Base-by-base conservation (phyloP, 2,329 filamentous ascomycete species). In the Neospermospora avenae region DNA sequence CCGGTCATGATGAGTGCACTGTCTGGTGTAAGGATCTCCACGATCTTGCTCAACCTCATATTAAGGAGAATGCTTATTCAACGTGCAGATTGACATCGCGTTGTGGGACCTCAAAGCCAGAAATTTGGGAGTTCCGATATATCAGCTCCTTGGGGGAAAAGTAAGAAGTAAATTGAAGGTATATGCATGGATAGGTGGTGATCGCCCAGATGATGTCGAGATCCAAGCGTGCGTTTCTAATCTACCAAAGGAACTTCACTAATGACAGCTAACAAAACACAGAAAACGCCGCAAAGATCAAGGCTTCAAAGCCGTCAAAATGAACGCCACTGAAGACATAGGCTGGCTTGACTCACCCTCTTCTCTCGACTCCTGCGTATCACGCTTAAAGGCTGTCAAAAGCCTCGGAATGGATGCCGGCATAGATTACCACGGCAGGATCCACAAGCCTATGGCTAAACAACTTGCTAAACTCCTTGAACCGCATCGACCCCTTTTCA, bases 361-460 rank as follows among this genome's bases (percentile, higher is more conserved):
- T 0, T 79, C 79, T 0, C 78, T 93, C 0, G 80, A 88, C 46
- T 77, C 80, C 4, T 85, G 83, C 46, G 84, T 91, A 2, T 83
- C 89, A 60, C 80, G 89, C 1, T 76, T 93, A 13, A 85, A 86
- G 65, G 78, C 81, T 0, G 89, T 93, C 10, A 90, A 88, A 70
- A 78, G 80, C 0, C 74, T 90, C 0, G 88, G 88, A 1, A 81
- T 93, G 66, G 88, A 92, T 59, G 88, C 82, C 0, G 90, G 85
- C 1, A 79, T 93, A 25, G 90, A 93, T 68, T 92, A 92, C 73
- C 90, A 93, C 70, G 90, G 89, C 3, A 83, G 88, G 8, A 77
- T 91, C 0, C 89, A 92, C 74, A 88, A 87, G 63, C 86, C 88
- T n/a, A 92, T 92, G 88, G 89, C 88, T 0, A 90, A 89, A 66